These are phyloP conservation scores for Plasmodium cynomolgi DNA, from an alignment of 169 alveolate genomes.

Conservation along the genomic window DNA sequence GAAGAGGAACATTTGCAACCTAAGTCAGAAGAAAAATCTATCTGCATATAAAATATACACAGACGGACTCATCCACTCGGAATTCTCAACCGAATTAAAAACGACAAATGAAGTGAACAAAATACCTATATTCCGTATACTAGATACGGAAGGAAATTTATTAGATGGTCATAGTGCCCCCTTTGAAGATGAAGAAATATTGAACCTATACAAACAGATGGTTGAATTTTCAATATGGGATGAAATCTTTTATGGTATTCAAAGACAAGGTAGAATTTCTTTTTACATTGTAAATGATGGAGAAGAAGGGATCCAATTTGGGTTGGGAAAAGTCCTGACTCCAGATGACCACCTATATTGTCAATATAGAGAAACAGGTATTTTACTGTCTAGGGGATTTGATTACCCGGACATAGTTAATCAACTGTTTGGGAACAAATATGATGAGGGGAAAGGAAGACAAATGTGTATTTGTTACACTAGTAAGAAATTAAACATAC, in stretches of 20 bases:
- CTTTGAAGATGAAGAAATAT: slow-evolving; percentile 79
- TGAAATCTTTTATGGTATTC: slow-evolving; percentile 87
- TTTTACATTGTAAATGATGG: slow-evolving; percentile 96
- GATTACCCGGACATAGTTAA: slow-evolving; percentile 86
- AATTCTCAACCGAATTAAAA: slow-evolving; percentile 82
- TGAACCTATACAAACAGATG: slow-evolving; percentile 80
- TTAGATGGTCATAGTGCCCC: slow-evolving; percentile 79
- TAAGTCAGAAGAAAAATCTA: slow-evolving; percentile 14
- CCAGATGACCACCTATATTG: slow-evolving; percentile 92
- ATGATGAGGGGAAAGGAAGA: slow-evolving; percentile 96
- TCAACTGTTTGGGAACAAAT: slow-evolving; percentile 84
- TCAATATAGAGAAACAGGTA: slow-evolving; percentile 96
- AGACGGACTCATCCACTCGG: slow-evolving; percentile 82
- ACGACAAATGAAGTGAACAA: slow-evolving; percentile 80
- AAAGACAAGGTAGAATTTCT: slow-evolving; percentile 93
- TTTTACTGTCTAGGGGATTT: slow-evolving; percentile 93
- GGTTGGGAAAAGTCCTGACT: slow-evolving; percentile 91
- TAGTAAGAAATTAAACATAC: slow-evolving; percentile 87
- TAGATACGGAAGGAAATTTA: slow-evolving; percentile 84
- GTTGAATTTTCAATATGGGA: slow-evolving; percentile 86
- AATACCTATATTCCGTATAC: slow-evolving; percentile 82
- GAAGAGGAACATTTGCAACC: slow-evolving; percentile 3
- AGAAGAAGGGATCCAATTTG: slow-evolving; percentile 96
- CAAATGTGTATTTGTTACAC: slow-evolving; percentile 98
- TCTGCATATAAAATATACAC: slow-evolving; percentile 57